A percentile compares a stretch with the other conserved stretches of the same genome.
phyloP scores from a whole-genome alignment of 1,284 basidiomycete genomes.

The Apiotrichum porosum region DNA sequence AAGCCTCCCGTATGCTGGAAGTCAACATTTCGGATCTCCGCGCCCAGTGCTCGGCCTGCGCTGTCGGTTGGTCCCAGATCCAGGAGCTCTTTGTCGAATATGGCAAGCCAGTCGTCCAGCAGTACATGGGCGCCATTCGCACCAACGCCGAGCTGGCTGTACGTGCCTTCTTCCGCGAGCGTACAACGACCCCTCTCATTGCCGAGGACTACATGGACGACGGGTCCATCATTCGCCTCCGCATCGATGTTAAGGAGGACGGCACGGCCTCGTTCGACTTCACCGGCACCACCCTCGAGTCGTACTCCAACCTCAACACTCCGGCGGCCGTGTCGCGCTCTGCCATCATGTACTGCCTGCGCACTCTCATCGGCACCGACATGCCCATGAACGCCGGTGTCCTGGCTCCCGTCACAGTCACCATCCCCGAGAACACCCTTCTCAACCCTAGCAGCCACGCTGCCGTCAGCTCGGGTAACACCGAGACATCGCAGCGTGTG shows the following conservation, averaged over 20 bases:
- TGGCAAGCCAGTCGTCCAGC: constrained; percentile 16
- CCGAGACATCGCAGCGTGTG: constrained; percentile 76
- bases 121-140: constrained; percentile 78
- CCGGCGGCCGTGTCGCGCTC: constrained; percentile 85
- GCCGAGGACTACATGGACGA: constrained; percentile 57
- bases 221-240: constrained; percentile 77
- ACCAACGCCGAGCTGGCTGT: constrained; percentile 86
- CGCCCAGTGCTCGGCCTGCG: constrained; percentile 20
- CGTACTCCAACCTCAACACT: constrained; percentile 83
- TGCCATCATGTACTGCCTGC: constrained; percentile 77
- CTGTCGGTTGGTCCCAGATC: constrained; percentile 17
- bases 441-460: constrained; percentile 78
- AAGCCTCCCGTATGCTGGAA: constrained; percentile 5
- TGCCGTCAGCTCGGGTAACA: constrained; percentile 78
- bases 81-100: constrained; percentile 57
- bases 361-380: constrained; percentile 52
- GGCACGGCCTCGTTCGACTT: constrained; percentile 90
- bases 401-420: constrained; percentile 60
- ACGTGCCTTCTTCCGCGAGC: constrained; percentile 63
- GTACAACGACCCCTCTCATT: constrained; percentile 64
- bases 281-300: constrained; percentile 76
- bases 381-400: constrained; percentile 94
- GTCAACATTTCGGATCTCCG: constrained; percentile 20
- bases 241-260: constrained; percentile 69
- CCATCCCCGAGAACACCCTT: constrained; percentile 73